These are phyloP conservation scores for Mediolabrus comicus DNA, from an alignment of 108 stramenopile genomes.

Conservation along the genomic window DNA sequence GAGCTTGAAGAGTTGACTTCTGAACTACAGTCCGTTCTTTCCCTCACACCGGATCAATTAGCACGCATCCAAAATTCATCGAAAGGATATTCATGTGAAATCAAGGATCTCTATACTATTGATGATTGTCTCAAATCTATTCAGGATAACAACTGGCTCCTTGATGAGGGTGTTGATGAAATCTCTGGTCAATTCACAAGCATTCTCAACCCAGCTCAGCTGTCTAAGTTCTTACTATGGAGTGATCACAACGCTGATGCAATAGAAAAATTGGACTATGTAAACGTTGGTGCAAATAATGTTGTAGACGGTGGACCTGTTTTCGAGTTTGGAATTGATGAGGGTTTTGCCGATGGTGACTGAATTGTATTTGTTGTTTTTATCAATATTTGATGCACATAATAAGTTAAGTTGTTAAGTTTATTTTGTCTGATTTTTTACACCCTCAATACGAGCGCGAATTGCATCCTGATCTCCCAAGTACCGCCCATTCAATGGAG, in stretches of 20 bases:
- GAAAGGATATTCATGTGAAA: conserved; percentile 58
- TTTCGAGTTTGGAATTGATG: conserved; percentile 83
- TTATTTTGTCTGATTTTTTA: conserved; percentile 98
- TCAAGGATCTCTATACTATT: conserved; percentile 66
- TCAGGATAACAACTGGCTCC: conserved; percentile 69
- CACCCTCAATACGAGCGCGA: conserved; percentile 93
- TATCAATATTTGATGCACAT: background rate
- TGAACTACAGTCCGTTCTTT: conserved; percentile 63
- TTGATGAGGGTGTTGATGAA: conserved; percentile 75
- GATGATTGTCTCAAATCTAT: conserved; percentile 64
- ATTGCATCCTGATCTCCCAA: conserved; percentile 95
- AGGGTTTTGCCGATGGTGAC: conserved; percentile 37
- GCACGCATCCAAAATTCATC: conserved; percentile 39
- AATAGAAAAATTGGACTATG: conserved; percentile 81
- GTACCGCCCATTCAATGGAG: conserved; percentile 93
- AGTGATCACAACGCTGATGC: conserved; percentile 84
- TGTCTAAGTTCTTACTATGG: conserved; percentile 86
- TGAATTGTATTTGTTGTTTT: background rate
- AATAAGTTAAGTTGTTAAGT: background rate
- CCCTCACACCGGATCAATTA: conserved; percentile 62
- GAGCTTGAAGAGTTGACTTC: conserved; percentile 51
- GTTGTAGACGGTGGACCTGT: conserved; percentile 40
- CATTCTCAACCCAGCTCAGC: conserved; percentile 83
- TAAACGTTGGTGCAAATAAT: conserved; percentile 33
- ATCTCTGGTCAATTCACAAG: conserved; percentile 71